phyloP scores from a whole-genome alignment of 768 basidiomycete species.

The Hericium erinaceus region DNA sequence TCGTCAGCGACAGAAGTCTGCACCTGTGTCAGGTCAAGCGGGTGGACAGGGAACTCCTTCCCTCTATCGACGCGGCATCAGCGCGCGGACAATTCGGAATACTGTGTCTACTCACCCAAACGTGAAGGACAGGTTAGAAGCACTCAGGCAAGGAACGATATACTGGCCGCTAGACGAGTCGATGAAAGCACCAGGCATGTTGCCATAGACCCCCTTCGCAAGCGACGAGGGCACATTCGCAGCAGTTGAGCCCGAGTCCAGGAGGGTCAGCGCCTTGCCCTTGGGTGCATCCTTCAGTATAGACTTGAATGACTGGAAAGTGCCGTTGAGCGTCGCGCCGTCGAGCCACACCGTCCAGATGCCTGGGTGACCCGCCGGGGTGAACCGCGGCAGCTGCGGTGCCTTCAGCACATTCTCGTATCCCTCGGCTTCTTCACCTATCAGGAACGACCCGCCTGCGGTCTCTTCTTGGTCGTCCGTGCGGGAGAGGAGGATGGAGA shows the following conservation, averaged over 20 bases:
- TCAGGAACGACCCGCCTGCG: constrained; percentile 22
- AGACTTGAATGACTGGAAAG: background rate
- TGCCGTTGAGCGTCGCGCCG: background rate
- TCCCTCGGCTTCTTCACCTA: constrained; percentile 19
- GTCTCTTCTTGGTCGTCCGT: constrained; percentile 20
- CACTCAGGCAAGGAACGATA: background rate
- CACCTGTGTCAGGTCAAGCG: background rate
- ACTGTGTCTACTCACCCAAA: background rate
- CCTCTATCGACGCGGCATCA: background rate
- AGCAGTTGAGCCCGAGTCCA: background rate
- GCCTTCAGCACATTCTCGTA: constrained; percentile 19
- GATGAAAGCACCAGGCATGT: background rate
- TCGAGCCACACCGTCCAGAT: background rate
- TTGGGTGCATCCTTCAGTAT: background rate
- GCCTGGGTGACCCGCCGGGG: background rate
- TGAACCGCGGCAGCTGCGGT: constrained; percentile 16
- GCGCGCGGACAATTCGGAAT: background rate
- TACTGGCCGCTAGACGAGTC: background rate
- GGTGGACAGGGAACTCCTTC: background rate
- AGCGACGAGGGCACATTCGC: background rate
- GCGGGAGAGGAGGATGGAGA: constrained; percentile 23
- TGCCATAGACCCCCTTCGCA: background rate
- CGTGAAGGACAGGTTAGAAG: background rate
- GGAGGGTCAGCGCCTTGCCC: background rate
- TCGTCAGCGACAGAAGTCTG: background rate